A percentile compares a stretch with the other conserved stretches of the same genome.
These are phyloP conservation scores for Leccinum incarnatum DNA, from an alignment of 768 basidiomycete species.

Conservation along the genomic window DNA sequence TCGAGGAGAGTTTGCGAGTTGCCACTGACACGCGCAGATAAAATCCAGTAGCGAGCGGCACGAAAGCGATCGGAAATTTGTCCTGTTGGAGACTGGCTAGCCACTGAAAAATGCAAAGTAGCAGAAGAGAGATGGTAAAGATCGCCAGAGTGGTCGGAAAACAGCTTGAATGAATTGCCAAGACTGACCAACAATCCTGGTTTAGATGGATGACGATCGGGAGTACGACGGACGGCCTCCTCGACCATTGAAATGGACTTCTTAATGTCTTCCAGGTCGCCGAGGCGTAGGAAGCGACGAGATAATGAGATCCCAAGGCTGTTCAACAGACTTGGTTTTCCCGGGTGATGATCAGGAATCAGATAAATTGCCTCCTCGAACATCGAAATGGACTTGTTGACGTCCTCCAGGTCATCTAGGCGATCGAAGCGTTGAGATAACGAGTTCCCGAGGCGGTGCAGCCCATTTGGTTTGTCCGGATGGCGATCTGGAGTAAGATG, in stretches of 20 bases:
- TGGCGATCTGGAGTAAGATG: background rate
- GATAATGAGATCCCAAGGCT: background rate
- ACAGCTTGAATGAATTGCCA: background rate
- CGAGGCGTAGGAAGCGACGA: background rate
- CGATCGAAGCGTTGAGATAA: background rate
- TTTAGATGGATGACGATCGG: background rate
- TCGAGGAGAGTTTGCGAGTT: background rate
- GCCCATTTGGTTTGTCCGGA: background rate
- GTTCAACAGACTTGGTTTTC: background rate
- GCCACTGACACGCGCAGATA: background rate
- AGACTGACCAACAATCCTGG: background rate
- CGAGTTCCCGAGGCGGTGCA: background rate
- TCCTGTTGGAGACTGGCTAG: background rate
- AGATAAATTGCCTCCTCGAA: background rate
- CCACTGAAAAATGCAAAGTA: background rate
- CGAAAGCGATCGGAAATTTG: background rate
- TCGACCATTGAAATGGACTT: background rate
- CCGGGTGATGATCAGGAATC: background rate
- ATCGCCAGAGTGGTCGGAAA: background rate
- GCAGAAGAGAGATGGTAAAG: background rate
- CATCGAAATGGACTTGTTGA: background rate
- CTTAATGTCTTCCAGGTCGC: background rate
- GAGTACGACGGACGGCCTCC: background rate
- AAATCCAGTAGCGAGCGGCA: background rate
- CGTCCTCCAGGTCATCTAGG: background rate